A percentile compares a stretch with the other conserved stretches of the same genome.
Evolutionary conservation across 192 early-diverging fungal species (phyloP).

Genomic region (Coemansia sp.): DNA sequence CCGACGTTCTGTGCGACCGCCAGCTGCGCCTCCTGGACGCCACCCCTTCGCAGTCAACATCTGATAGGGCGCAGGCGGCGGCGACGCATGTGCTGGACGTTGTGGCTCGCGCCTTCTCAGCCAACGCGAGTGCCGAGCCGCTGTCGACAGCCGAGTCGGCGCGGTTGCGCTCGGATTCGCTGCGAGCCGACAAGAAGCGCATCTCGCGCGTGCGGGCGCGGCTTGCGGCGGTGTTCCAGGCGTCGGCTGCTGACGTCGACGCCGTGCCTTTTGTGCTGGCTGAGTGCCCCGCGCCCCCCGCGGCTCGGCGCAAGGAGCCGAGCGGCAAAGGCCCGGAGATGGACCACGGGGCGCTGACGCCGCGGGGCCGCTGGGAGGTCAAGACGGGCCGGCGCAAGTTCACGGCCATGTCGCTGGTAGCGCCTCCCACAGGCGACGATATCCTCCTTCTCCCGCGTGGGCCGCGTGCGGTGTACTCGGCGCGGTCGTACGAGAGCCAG

Average conservation of each 20-base stretch:
- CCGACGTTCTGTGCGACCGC: slow-evolving; percentile 31
- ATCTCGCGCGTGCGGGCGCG: slow-evolving; percentile 17
- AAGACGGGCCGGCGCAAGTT: slow-evolving; percentile 49
- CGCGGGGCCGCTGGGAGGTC: slow-evolving; percentile 49
- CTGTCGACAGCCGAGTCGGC: slow-evolving; percentile 16
- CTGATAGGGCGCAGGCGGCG: slow-evolving; percentile 29
- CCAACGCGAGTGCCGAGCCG: slow-evolving; percentile 5
- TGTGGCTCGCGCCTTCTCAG: slow-evolving; percentile 20
- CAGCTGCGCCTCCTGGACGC: slow-evolving; percentile 33
- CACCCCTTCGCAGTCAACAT: slow-evolving; percentile 15
- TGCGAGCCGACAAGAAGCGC: slow-evolving; percentile 26
- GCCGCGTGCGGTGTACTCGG: slow-evolving; percentile 24
- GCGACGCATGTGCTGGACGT: slow-evolving; percentile 12
- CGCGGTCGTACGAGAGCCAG: slow-evolving; percentile 53
- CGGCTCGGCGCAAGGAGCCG: slow-evolving; percentile 5
- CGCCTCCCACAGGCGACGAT: slow-evolving; percentile 7
- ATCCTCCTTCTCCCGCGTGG: slow-evolving; percentile 37
- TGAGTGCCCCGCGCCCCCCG: not conserved
- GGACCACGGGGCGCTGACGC: slow-evolving; percentile 42
- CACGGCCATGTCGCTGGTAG: slow-evolving; percentile 37
- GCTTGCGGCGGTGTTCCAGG: slow-evolving; percentile 28
- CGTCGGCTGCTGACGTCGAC: slow-evolving; percentile 20
- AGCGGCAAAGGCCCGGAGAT: slow-evolving; percentile 23
- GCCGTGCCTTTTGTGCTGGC: slow-evolving; percentile 5
- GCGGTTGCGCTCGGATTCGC: slow-evolving; percentile 17